phyloP scores from a whole-genome alignment of 148 eudicot genomes.

The Camellia sinensis region DNA sequence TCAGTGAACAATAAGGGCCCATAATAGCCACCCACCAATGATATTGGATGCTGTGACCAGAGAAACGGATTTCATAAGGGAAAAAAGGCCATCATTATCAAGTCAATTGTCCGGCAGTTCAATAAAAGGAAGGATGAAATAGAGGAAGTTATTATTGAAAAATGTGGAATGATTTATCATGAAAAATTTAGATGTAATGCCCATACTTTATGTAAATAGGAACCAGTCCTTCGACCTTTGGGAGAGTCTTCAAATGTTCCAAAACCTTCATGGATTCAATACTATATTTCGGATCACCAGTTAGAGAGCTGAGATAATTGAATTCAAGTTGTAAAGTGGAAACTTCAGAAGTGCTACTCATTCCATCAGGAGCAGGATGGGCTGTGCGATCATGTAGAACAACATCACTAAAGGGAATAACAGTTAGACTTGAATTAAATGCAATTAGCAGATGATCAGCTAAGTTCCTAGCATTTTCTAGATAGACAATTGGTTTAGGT shows the following conservation, averaged over 20 bases:
- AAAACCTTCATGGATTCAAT: constrained; percentile 83
- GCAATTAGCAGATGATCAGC: constrained; percentile 82
- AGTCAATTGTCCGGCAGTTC: background rate
- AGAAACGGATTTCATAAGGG: background rate
- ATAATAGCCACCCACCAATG: background rate
- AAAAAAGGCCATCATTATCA: background rate
- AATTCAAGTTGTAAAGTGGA: constrained; percentile 90
- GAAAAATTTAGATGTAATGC: background rate
- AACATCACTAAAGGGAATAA: constrained; percentile 89
- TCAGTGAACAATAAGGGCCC: background rate
- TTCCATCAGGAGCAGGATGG: constrained; percentile 84
- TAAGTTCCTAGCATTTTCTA: constrained; percentile 72
- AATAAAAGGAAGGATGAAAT: background rate
- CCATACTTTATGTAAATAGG: constrained; percentile 89
- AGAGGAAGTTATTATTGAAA: constrained; percentile 3
- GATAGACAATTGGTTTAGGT: constrained; percentile 69
- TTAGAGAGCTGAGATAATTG: constrained; percentile 73
- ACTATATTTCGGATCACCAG: constrained; percentile 81
- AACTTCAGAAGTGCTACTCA: constrained; percentile 94
- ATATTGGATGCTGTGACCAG: background rate
- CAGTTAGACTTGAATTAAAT: constrained; percentile 83
- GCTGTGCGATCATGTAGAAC: constrained; percentile 65
- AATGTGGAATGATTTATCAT: background rate
- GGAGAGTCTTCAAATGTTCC: constrained; percentile 77
- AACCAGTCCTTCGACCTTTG: constrained; percentile 91